Evolutionary conservation across 2,329 filamentous ascomycete species (phyloP).

Genomic region (Aspergillus terreus): DNA sequence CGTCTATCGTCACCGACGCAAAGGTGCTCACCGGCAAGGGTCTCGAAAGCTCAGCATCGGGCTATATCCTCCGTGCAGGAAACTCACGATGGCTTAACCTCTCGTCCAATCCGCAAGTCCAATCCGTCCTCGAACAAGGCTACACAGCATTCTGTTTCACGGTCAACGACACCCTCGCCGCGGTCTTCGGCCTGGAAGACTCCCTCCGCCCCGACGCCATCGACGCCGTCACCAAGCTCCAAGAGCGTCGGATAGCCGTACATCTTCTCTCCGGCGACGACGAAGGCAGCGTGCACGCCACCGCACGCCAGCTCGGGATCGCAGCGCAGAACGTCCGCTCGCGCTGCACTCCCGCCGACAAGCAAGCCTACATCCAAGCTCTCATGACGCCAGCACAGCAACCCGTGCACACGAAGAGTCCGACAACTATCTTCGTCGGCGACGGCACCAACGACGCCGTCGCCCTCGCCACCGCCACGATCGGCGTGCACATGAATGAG

Average conservation of each 20-base stretch:
- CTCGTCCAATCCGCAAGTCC: constrained; percentile 26
- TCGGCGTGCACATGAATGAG: constrained; percentile 67
- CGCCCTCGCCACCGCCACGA: constrained; percentile 65
- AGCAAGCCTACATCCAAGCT: constrained; percentile 50
- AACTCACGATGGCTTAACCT: constrained; percentile 36
- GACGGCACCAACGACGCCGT: constrained; percentile 78
- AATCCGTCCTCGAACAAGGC: constrained; percentile 36
- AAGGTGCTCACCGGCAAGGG: constrained; percentile 30
- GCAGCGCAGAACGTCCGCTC: constrained; percentile 38
- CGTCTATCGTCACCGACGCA: constrained; percentile 16
- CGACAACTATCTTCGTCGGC: constrained; percentile 60
- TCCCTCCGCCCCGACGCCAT: constrained; percentile 49
- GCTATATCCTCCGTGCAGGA: constrained; percentile 22
- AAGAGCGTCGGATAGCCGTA: constrained; percentile 45
- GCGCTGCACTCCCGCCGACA: constrained; percentile 51
- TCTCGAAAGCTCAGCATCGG: constrained; percentile 18
- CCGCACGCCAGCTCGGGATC: constrained; percentile 46
- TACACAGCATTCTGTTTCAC: constrained; percentile 57
- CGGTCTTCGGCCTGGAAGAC: constrained; percentile 51
- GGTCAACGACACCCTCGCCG: constrained; percentile 41
- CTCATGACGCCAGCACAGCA: constrained; percentile 18
- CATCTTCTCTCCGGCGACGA: constrained; percentile 59
- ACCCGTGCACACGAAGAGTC: neutral
- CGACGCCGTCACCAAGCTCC: constrained; percentile 50
- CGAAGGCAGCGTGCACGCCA: constrained; percentile 43